phyloP scores from a whole-genome alignment of 345 rosid species.

The Atalantia buxifolia region DNA sequence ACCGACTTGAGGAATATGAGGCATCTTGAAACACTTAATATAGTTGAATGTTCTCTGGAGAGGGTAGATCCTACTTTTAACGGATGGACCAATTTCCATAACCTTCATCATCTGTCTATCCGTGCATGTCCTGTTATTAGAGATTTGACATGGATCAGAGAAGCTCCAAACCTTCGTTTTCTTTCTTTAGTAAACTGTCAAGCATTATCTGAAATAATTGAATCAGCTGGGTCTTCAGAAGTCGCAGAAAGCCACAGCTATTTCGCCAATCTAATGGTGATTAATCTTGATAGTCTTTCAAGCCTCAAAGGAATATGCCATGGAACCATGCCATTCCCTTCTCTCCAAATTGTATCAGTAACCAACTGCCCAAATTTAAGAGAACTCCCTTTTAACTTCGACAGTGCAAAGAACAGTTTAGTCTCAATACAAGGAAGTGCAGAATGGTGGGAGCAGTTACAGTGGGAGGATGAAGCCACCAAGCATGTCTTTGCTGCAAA shows the following conservation, averaged over 20 bases:
- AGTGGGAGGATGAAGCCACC: slow-evolving; percentile 23
- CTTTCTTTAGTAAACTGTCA: not conserved
- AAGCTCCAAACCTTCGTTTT: not conserved
- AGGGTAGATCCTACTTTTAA: not conserved
- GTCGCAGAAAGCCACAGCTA: not conserved
- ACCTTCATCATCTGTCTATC: not conserved
- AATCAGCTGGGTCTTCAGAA: not conserved
- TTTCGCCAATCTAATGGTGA: not conserved
- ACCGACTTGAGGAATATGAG: not conserved
- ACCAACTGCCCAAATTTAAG: slow-evolving; percentile 1
- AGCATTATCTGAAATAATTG: not conserved
- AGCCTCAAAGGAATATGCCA: slow-evolving; percentile 9
- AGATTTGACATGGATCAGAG: not conserved
- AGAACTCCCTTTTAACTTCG: slow-evolving; percentile 13
- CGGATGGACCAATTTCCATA: not conserved
- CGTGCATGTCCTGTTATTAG: not conserved
- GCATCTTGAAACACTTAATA: not conserved
- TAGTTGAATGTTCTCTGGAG: not conserved
- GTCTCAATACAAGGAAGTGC: not conserved
- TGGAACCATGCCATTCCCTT: slow-evolving; percentile 9
- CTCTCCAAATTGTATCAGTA: not conserved
- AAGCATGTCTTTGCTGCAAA: slow-evolving; percentile 1
- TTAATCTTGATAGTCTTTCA: not conserved
- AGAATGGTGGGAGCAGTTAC: slow-evolving; percentile 20
- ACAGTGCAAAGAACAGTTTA: slow-evolving; percentile 1